Percentiles rank a stretch among this genome's conserved stretches.
phyloP scores from a whole-genome alignment of 371 early-diverging fungal species.

The Lichtheimia ramosa region DNA sequence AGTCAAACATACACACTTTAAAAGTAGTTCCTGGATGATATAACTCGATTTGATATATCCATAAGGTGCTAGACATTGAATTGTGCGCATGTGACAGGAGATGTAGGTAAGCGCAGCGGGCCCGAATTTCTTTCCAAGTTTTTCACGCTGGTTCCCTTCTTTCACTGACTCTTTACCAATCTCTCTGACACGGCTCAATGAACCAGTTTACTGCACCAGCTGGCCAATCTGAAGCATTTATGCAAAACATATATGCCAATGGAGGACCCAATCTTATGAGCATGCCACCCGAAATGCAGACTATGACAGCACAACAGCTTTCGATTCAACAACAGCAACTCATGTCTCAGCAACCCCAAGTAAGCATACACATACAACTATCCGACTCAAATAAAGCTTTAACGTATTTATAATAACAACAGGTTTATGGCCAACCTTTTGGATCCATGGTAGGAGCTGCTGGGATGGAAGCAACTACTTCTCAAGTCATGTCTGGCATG shows the following conservation, averaged over 20 bases:
- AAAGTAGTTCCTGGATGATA: no score
- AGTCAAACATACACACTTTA: no score
- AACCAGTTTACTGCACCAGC: constrained; percentile 32
- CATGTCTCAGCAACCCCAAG: constrained; percentile 24
- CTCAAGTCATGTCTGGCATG: constrained; percentile 1
- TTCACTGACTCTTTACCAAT: no score
- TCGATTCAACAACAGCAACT: constrained; percentile 15
- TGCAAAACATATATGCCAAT: constrained; percentile 20
- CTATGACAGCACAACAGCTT: constrained; percentile 18
- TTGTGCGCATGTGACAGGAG: no score
- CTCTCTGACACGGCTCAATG: constrained; percentile 12
- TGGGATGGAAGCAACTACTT: no score
- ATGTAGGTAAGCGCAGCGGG: no score
- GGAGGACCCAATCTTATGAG: constrained; percentile 29
- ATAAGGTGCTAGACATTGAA: no score
- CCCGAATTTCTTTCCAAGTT: no score
- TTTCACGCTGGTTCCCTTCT: no score
- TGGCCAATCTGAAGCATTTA: constrained; percentile 30
- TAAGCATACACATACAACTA: neutral
- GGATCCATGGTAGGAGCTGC: no score
- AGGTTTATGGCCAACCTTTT: neutral
- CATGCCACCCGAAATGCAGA: constrained; percentile 36
- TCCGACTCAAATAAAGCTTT: no score
- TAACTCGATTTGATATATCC: no score
- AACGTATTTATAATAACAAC: neutral